Percentiles rank a stretch among this genome's conserved stretches.
phyloP scores from a whole-genome alignment of 345 rosid genomes.

The Eucalyptus marginata region DNA sequence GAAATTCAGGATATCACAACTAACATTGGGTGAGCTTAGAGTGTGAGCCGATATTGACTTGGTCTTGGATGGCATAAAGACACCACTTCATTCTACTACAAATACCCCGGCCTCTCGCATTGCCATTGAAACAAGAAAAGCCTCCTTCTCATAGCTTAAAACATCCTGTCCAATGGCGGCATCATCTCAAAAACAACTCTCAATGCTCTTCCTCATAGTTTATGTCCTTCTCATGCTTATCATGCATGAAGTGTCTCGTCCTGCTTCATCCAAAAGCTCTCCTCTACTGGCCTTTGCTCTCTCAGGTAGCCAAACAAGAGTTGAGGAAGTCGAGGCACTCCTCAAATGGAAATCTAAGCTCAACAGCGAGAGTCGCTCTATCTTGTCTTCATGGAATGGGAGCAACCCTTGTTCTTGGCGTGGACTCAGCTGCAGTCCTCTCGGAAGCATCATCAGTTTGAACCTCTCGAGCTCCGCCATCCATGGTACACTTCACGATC shows the following conservation, averaged over 20 bases:
- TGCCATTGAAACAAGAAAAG: neutral
- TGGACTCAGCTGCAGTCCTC: neutral
- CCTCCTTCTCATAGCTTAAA: neutral
- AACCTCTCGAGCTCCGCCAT: neutral
- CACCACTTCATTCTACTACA: no score
- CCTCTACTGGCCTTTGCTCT: neutral
- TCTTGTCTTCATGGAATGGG: neutral
- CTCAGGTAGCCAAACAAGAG: neutral
- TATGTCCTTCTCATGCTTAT: neutral
- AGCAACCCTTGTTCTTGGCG: neutral
- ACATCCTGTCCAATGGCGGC: neutral
- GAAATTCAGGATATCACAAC: no score
- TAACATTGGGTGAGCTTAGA: no score
- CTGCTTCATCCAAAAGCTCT: no score
- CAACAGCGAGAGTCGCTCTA: neutral
- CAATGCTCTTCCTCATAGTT: neutral
- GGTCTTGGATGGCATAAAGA: no score
- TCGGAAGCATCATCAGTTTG: neutral
- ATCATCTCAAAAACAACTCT: neutral
- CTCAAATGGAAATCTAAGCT: constrained; percentile 10
- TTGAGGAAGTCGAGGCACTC: neutral
- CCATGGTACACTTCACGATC: neutral
- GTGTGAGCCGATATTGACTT: no score
- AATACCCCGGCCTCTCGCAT: no score
- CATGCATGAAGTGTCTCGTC: neutral